Evolutionary conservation across 768 basidiomycete genomes (phyloP), one percentile per base, ranked within the genome.

Genomic region (Tephrocybe sp.): DNA sequence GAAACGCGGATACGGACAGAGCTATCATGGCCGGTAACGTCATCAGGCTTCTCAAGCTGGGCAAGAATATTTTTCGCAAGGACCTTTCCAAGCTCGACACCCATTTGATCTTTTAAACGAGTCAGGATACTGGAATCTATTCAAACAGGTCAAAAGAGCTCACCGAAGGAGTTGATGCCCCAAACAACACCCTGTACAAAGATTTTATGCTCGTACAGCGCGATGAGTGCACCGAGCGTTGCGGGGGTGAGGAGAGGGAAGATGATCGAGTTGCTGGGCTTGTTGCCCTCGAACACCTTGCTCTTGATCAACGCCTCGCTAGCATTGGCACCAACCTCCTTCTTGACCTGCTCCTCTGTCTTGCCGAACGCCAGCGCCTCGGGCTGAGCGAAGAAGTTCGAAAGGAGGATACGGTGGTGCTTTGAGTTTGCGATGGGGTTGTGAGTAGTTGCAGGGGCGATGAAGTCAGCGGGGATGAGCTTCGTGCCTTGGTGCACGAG

Each of bases 281-380:
- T 79, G 75, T 98, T 99, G 29, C 95, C 97, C 67, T 92, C 92
- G 64, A 98, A 98, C 57, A 98, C 92, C 75, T 99, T 99, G 61
- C 86, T 88, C 84, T 97, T 98, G 57, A 97, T 77, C 38, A 97
- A 71, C 1, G 88, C 83, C 59, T 94, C 89, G 59, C 82, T 88
- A 25, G 87, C 88, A 49, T 80, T 79, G 0, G 78, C 61, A 29
- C 82, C 80, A 18, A 88, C 67, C 64, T 90, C 88, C 65, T 74
- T 69, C 52, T 73, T 69, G 1, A 98, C 97, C 61, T 93, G 73
- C 50, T 86, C 86, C 72, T 98, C 95, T 3, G 88, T 85, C 79
- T 99, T 99, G 9, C 97, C 97, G 58, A 99, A 98, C 4, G 95
- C 97, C 47, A 99, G 77, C 18, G 97, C 97, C 72, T 97, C 94